These are phyloP conservation scores for Boletus huronensis DNA, from an alignment of 768 basidiomycete genomes.

Conservation along the genomic window DNA sequence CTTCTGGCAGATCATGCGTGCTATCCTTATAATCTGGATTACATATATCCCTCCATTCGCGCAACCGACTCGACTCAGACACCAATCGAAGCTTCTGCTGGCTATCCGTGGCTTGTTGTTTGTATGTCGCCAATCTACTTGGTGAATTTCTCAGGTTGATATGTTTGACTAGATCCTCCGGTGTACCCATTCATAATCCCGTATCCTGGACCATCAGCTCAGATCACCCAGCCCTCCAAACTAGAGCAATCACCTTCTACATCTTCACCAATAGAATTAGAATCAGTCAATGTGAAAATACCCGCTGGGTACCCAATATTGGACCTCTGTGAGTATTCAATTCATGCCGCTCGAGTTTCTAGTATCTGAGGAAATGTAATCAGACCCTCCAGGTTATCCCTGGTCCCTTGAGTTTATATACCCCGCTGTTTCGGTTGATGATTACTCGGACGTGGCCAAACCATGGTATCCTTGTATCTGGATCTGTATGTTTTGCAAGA, in stretches of 20 bases:
- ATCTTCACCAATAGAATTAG: neutral
- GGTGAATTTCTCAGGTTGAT: neutral
- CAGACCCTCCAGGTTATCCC: slow-evolving; percentile 28
- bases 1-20: slow-evolving; percentile 33
- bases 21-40: slow-evolving; percentile 39
- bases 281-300: slow-evolving; percentile 14
- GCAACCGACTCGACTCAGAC: neutral
- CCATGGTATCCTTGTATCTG: slow-evolving; percentile 23
- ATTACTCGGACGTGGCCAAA: neutral
- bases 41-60: slow-evolving; percentile 32
- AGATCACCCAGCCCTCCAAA: slow-evolving; percentile 2
- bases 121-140: slow-evolving; percentile 28
- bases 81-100: slow-evolving; percentile 9
- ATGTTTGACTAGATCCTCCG: slow-evolving; percentile 17
- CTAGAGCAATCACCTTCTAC: neutral
- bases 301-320: slow-evolving; percentile 24
- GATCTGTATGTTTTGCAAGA: slow-evolving; percentile 21
- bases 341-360: neutral
- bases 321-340: slow-evolving; percentile 32
- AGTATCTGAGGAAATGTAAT: neutral
- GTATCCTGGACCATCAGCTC: slow-evolving; percentile 9
- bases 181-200: slow-evolving; percentile 22
- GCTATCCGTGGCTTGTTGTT: slow-evolving; percentile 37
- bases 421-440: slow-evolving; percentile 9
- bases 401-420: slow-evolving; percentile 26